Base-by-base conservation (phyloP, 306 rosid genomes). In the Dalbergia cochinchinensis region DNA sequence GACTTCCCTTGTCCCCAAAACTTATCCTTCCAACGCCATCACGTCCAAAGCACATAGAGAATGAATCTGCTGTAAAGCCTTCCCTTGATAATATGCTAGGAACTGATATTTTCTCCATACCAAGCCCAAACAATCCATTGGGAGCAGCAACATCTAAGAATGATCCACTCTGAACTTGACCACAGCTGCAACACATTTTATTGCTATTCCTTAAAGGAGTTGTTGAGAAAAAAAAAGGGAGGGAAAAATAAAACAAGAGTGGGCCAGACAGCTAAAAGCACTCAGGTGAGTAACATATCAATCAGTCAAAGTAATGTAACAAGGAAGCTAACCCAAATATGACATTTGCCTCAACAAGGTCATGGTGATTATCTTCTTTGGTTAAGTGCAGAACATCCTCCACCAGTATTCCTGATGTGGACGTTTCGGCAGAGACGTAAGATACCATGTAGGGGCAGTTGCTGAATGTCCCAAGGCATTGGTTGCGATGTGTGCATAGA, bases 21-120 rank as follows among this genome's bases (percentile, higher is more conserved):
- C 90, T 92, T 82, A 92, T 92, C 83, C 98, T 89, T 81, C 98
- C 98, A 80, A 92, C 35, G 42, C 98, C 97, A 82, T 92, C 97
- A 15, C 79, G 90, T 80, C 98, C 94, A 68, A 94, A 94, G 86
- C 98, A 94, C 98, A 94, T 91, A 79, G 98, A 92, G 79, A 94
- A 92, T 55, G 98, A 94, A 88, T 94, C 89, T 51, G 94, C 92
- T 4, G 81, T 92, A 59, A 89, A 85, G 14, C 98, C 98, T 75
- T 91, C 94, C 71, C 90, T 83, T 26, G 97, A 89, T 76, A 94
- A 88, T 81, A 91, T 81, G 86, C 97, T 94, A 79, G 98, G 98
- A 85, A 94, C 98, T 50, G 98, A 94, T 91, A 94, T 89, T 82
- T 91, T 90, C 89, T 90, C 94, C 98, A 94, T 92, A 51, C 98